Evolutionary conservation across 2,329 filamentous ascomycete species (phyloP), one percentile per base, ranked within the genome.

Genomic region (Aspergillus hortae): DNA sequence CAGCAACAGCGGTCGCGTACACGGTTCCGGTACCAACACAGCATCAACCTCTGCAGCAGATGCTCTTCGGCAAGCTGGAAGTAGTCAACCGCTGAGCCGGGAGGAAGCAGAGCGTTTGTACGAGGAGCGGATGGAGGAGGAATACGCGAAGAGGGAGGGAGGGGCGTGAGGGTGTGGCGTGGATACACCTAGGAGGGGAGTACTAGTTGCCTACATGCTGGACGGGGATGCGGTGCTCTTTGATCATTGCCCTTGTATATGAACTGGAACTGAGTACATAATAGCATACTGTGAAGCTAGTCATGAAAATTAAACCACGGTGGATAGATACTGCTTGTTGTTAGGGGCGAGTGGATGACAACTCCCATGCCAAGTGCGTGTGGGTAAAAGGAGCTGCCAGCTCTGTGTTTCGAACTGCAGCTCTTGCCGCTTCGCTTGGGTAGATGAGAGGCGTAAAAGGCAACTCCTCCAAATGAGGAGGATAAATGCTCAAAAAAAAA

Each of bases 401-500:
- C 27, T 30, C 27, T 7, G 7, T 11, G 27, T 30, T 30, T 30
- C 27, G 27, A 30, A 30, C 27, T 30, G 27, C 27, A 9, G 27
- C 6, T 11, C 27, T 30, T 30, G 9, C 10, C 7, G 6, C 7
- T 11, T 30, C 27, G 7, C 27, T 10, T 30, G 6, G 11, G 2
- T 11, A 30, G 27, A 30, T 10, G 27, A 30, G 4, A 14, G 1
- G 4, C n/a, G n/a, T 44, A 44, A 53, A 21, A 27, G 23, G 5
- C 5, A n/a, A 15, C 44, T 58, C 55, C 54, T 57, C 50, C 2
- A 59, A 54, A 59, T 27, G n/a, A 50, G 43, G 42, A 33, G 46
- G 44, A 49, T 51, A 59, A 58, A 52, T 52, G 44, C 44, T 38
- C n/a, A 12, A 52, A 63, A 82, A 85, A 86, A 84, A 82, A 83